These are phyloP conservation scores for Taiwanofungus camphoratus DNA, from an alignment of 1,284 basidiomycete genomes.

Conservation along the genomic window DNA sequence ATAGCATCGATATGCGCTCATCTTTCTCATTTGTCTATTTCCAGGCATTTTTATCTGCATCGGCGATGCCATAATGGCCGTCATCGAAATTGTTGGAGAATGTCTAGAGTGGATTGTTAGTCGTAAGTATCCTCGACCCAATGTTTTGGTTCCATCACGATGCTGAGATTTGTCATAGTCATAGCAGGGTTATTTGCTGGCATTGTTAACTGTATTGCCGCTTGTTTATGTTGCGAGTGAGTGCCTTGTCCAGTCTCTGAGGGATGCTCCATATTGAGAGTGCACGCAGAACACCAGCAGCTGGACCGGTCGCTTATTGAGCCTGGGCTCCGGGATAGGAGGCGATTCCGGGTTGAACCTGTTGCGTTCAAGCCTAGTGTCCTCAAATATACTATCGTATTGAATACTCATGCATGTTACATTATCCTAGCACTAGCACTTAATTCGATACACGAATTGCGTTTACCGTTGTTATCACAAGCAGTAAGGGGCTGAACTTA, in stretches of 20 bases:
- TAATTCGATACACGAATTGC: not conserved
- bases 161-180: slow-evolving; percentile 17
- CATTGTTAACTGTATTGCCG: slow-evolving; percentile 23
- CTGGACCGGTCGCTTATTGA: not conserved
- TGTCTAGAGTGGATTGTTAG: slow-evolving; percentile 40
- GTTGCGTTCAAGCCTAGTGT: too few species aligned
- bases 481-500: not conserved
- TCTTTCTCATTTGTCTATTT: too few species aligned
- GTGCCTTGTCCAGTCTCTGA: not conserved
- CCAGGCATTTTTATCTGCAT: slow-evolving; percentile 38
- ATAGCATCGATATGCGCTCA: not conserved
- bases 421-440: not conserved
- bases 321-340: slow-evolving; percentile 1
- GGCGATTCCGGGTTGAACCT: not conserved
- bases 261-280: not conserved
- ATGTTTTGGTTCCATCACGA: not conserved
- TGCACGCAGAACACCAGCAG: not conserved
- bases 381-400: not conserved
- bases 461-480: not conserved
- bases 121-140: slow-evolving; percentile 24
- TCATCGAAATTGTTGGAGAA: slow-evolving; percentile 35
- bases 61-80: slow-evolving; percentile 35
- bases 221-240: slow-evolving; percentile 20
- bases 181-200: slow-evolving; percentile 32
- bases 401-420: not conserved